Conservation (phyloP, 108 stramenopile species). For the Cyclostephanos invisitatus region DNA sequence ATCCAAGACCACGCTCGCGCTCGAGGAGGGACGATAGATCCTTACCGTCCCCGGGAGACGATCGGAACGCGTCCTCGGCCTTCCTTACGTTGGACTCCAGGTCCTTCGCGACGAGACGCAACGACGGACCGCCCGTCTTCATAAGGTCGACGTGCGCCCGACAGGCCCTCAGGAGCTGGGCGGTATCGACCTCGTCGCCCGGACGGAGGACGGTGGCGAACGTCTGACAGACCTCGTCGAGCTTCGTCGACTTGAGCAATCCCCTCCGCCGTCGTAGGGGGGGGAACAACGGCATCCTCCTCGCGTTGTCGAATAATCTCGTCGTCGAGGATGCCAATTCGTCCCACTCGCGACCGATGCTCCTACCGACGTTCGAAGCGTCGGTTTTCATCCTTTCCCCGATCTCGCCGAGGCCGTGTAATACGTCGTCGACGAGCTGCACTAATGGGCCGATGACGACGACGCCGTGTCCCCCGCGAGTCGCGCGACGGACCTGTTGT, state of each 20-base stretch:
- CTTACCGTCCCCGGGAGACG: slow-evolving; percentile 28
- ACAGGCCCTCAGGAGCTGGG: slow-evolving; percentile 53
- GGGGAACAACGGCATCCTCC: background rate
- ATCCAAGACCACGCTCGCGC: slow-evolving; percentile 38
- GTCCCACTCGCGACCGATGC: slow-evolving; percentile 22
- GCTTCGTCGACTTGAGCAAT: slow-evolving; percentile 23
- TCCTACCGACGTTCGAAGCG: slow-evolving; percentile 4
- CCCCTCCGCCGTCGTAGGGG: slow-evolving; percentile 5
- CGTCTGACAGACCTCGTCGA: slow-evolving; percentile 39
- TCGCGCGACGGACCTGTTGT: background rate
- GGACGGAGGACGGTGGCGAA: slow-evolving; percentile 23
- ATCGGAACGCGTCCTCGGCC: slow-evolving; percentile 45
- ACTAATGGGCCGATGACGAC: slow-evolving; percentile 5
- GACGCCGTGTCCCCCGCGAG: background rate
- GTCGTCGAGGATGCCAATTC: slow-evolving; percentile 8
- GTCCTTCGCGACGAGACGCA: slow-evolving; percentile 53
- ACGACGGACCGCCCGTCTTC: slow-evolving; percentile 41
- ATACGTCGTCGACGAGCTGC: slow-evolving; percentile 11
- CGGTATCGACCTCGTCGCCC: slow-evolving; percentile 47
- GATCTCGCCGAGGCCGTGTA: slow-evolving; percentile 21
- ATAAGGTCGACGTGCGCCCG: slow-evolving; percentile 43
- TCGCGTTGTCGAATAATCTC: slow-evolving; percentile 17
- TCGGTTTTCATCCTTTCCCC: slow-evolving; percentile 26
- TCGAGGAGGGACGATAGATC: slow-evolving; percentile 13
- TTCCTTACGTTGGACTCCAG: slow-evolving; percentile 56